Percentiles rank a stretch among this genome's conserved stretches.
Evolutionary conservation across 768 basidiomycete species (phyloP).

Genomic region (Tulasnella calospora): DNA sequence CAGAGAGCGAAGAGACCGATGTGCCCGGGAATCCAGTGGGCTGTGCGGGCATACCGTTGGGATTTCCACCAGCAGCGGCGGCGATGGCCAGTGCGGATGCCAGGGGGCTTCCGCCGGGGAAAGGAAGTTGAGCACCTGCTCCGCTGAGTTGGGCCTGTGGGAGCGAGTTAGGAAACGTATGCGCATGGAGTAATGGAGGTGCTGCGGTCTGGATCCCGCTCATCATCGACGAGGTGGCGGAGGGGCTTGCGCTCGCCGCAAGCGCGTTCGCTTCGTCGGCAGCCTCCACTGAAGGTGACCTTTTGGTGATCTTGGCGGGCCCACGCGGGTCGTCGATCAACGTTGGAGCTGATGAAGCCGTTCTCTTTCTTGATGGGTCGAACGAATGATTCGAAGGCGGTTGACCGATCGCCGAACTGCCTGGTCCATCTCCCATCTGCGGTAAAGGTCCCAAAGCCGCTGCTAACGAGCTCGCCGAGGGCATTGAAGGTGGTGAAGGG

Average conservation of each 20-base stretch:
- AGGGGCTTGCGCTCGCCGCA: background rate
- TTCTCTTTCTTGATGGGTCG: conserved; percentile 10
- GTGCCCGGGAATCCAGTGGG: background rate
- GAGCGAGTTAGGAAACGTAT: conserved; percentile 8
- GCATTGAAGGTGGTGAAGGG: background rate
- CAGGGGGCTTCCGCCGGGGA: background rate
- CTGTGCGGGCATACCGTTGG: background rate
- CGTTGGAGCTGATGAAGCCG: conserved; percentile 14
- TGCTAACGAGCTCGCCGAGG: background rate
- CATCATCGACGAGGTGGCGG: background rate
- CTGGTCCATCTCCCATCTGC: background rate
- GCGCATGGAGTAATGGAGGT: conserved; percentile 15
- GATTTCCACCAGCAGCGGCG: too few relatives aligned
- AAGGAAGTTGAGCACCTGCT: background rate
- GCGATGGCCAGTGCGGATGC: background rate
- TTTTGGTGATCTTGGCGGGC: conserved; percentile 12
- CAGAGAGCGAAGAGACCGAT: background rate
- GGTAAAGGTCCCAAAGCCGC: conserved; percentile 6
- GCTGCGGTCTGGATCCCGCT: background rate
- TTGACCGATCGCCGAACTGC: background rate
- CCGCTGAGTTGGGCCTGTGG: background rate
- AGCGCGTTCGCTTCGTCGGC: background rate
- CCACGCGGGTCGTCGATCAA: background rate
- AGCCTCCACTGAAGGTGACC: background rate
- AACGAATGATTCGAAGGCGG: conserved; percentile 6